Evolutionary conservation across 2,329 filamentous ascomycete genomes (phyloP).

Genomic region (Lachnum nothofagi): DNA sequence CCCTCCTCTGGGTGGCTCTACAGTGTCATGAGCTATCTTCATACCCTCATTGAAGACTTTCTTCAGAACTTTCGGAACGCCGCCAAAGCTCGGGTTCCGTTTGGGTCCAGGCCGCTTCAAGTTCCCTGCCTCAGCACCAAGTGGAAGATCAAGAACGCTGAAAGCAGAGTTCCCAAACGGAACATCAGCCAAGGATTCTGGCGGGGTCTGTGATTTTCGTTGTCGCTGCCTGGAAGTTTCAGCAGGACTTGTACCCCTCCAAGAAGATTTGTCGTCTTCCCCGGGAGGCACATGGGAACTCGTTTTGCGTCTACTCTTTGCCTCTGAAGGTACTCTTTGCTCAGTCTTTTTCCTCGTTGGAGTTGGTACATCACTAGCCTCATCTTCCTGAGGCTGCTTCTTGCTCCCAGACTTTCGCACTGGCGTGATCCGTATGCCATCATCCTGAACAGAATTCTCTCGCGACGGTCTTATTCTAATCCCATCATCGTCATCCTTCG

Average conservation of each 20-base stretch:
- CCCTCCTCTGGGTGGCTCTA: slow-evolving; percentile 49
- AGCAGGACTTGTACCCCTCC: slow-evolving; percentile 22
- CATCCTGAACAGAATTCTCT: slow-evolving; percentile 12
- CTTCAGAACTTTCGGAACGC: slow-evolving; percentile 58
- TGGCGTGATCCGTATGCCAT: slow-evolving; percentile 7
- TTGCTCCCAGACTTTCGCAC: slow-evolving; percentile 19
- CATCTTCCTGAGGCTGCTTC: slow-evolving; percentile 9
- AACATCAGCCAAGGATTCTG: slow-evolving; percentile 53
- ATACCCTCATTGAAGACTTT: slow-evolving; percentile 60
- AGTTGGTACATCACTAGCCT: slow-evolving; percentile 5
- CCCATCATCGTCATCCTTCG: slow-evolving; percentile 17
- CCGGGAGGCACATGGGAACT: slow-evolving; percentile 17
- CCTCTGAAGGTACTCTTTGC: slow-evolving; percentile 17
- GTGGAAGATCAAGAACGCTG: slow-evolving; percentile 55
- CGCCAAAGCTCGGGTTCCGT: slow-evolving; percentile 53
- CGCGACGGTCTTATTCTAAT: slow-evolving; percentile 16
- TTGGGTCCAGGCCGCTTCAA: slow-evolving; percentile 42
- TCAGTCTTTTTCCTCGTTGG: slow-evolving; percentile 21
- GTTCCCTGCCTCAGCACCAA: slow-evolving; percentile 43
- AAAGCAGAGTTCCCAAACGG: slow-evolving; percentile 63
- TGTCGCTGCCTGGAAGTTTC: slow-evolving; percentile 18
- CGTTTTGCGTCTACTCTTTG: slow-evolving; percentile 10
- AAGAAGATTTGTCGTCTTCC: slow-evolving; percentile 19
- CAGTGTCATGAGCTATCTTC: slow-evolving; percentile 59
- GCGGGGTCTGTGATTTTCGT: slow-evolving; percentile 22